These are phyloP conservation scores for Phytophthora constricta DNA, from an alignment of 352 stramenopile genomes.

Conservation along the genomic window DNA sequence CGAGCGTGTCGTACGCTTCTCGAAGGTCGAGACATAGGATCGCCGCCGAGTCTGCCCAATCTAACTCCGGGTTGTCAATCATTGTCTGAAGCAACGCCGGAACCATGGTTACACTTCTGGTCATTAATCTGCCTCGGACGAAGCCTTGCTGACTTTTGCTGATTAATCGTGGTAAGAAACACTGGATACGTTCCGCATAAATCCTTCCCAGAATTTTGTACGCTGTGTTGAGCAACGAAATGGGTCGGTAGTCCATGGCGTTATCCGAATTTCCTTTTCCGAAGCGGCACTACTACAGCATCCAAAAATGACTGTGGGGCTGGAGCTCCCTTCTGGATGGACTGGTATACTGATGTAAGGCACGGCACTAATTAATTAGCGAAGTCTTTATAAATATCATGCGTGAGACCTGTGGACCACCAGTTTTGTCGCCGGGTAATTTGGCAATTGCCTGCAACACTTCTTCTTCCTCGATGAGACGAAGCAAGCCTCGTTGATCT, in stretches of 20 bases:
- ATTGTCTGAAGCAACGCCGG: background rate
- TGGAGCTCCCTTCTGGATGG: background rate
- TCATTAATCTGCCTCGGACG: constrained; percentile 5
- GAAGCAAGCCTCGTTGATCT: too few species aligned
- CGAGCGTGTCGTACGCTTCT: constrained; percentile 12
- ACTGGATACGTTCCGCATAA: constrained; percentile 2
- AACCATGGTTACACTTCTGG: background rate
- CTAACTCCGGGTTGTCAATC: background rate
- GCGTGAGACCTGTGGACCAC: background rate
- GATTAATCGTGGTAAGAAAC: constrained; percentile 1
- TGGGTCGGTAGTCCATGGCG: constrained; percentile 17
- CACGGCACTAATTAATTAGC: background rate
- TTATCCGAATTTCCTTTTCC: constrained; percentile 16
- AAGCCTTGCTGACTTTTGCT: constrained; percentile 13
- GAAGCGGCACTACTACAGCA: background rate
- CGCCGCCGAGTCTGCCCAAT: constrained; percentile 6
- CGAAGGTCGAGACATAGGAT: constrained; percentile 1
- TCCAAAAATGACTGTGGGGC: background rate
- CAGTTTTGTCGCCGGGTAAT: background rate
- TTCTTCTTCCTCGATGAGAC: too few species aligned
- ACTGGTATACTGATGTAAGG: background rate
- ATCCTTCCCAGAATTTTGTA: constrained; percentile 11
- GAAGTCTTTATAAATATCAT: background rate
- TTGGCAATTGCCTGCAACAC: too few species aligned
- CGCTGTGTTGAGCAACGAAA: constrained; percentile 12